Base-by-base conservation (phyloP, 2,329 filamentous ascomycete species). In the Cladosporium phlei region DNA sequence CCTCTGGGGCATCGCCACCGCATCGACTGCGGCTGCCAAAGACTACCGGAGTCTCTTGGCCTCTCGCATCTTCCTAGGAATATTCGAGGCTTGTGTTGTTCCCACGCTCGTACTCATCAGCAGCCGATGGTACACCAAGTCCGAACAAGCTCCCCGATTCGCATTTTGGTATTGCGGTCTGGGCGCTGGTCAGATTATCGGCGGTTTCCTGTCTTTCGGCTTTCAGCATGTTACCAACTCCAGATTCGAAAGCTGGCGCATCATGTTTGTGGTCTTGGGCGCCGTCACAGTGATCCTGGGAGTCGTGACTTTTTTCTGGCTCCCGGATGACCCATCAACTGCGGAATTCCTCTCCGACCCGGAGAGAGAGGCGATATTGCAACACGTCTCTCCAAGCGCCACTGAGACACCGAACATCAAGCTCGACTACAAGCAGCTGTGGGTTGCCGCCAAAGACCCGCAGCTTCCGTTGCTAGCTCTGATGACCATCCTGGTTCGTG, bases 51-150 rank as follows among this genome's bases (percentile, higher is more conserved):
- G 75, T 2, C 68, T 86, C 2, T 67, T 85, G 2, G 61, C 70
- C 1, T 76, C 83, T 5, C 76, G 82, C 19, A 81, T 78, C 0
- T 66, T 86, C 7, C 74, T 86, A 4, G 83, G 83, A 51, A 75
- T 84, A 44, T 85, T 85, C 55, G 83, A 86, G 61, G 79, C 82
- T 0, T 77, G 77, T 25, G 84, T 80, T 58, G 80, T 85, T 59
- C 83, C 83, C 0, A 71, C 75, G 7, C 84, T 86, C 53, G 69
- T 86, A 17, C 66, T 86, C 34, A 69, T 86, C 33, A 82, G 77
- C 0, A 73, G 75, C 29, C 83, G 83, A 69, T 86, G 82, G 82
- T 86, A 86, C 61, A 78, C 76, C 47, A 73, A 80, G 22, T 75
- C 82, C 44, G 82, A 79, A 75, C 3, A 55, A 43, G 47, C 51